Evolutionary conservation across 108 stramenopile species (phyloP).

Genomic region (Asterionellopsis glacialis): DNA sequence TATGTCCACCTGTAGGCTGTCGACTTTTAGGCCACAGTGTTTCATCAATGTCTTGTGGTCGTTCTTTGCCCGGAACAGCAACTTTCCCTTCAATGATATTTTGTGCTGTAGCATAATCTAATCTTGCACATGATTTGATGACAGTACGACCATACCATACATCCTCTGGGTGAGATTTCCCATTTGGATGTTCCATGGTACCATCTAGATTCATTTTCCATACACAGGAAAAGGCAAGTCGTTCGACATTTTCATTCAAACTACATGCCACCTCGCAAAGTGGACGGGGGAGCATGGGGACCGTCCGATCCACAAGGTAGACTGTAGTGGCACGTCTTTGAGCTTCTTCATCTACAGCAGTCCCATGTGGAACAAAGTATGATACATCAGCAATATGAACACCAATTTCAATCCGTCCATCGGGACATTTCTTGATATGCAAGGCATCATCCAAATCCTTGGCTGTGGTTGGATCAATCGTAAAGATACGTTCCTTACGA

Average conservation of each 20-base stretch:
- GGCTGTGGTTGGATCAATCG: conserved; percentile 96
- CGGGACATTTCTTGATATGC: conserved; percentile 65
- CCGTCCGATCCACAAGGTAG: conserved; percentile 89
- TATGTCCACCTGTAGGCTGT: conserved; percentile 79
- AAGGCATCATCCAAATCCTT: conserved; percentile 96
- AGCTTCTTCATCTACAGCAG: conserved; percentile 91
- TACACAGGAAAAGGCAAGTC: conserved; percentile 91
- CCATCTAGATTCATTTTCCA: conserved; percentile 95
- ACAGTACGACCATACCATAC: conserved; percentile 94
- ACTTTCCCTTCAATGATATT: conserved; percentile 88
- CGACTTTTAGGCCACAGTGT: conserved; percentile 76
- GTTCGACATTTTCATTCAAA: conserved; percentile 92
- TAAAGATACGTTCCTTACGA: conserved; percentile 77
- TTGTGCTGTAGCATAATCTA: conserved; percentile 95
- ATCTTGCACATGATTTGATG: conserved; percentile 89
- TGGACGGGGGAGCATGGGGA: conserved; percentile 90
- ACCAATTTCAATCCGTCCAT: conserved; percentile 83
- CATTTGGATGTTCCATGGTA: conserved; percentile 52
- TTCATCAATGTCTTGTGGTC: conserved; percentile 50
- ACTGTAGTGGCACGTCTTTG: conserved; percentile 88
- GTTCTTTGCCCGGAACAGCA: too few relatives aligned
- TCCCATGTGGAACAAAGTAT: conserved; percentile 79
- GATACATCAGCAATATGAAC: conserved; percentile 99
- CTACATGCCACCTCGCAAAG: conserved; percentile 93
- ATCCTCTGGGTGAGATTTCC: conserved; percentile 30